These are phyloP conservation scores for Alisma plantagoaquatica DNA, from an alignment of 106 monocot species.

Conservation along the genomic window DNA sequence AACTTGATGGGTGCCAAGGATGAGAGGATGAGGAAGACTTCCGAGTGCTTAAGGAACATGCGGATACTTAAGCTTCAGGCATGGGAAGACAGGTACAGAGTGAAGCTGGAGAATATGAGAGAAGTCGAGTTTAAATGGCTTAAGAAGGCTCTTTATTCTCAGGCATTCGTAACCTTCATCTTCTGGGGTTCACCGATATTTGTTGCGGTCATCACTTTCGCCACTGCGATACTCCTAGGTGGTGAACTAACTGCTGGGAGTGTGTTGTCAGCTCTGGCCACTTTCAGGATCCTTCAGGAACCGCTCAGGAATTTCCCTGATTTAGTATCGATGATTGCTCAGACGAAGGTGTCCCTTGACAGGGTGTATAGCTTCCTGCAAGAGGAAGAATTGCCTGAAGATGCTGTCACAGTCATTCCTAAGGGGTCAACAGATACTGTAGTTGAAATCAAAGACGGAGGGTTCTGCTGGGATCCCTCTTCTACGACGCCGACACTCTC, in stretches of 20 bases:
- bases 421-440: slow-evolving; percentile 32
- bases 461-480: slow-evolving; percentile 79
- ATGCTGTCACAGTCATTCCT: slow-evolving; percentile 60
- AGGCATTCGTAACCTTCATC: slow-evolving; percentile 84
- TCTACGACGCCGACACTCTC: slow-evolving; percentile 55
- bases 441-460: slow-evolving; percentile 76
- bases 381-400: slow-evolving; percentile 74
- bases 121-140: slow-evolving; percentile 82
- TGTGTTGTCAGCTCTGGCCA: slow-evolving; percentile 88
- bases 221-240: slow-evolving; percentile 69
- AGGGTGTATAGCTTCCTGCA: slow-evolving; percentile 63
- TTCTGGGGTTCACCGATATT: slow-evolving; percentile 99
- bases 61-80: slow-evolving; percentile 93
- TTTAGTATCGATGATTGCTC: slow-evolving; percentile 83
- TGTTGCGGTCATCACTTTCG: slow-evolving; percentile 83
- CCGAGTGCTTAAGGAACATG: slow-evolving; percentile 94
- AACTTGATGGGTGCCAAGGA: slow-evolving; percentile 86
- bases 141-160: slow-evolving; percentile 65
- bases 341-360: slow-evolving; percentile 89
- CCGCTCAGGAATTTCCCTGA: slow-evolving; percentile 96
- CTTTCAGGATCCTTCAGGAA: slow-evolving; percentile 91
- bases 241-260: slow-evolving; percentile 77
- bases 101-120: slow-evolving; percentile 89
- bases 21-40: slow-evolving; percentile 93
- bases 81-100: slow-evolving; percentile 83